Base-by-base conservation (phyloP, 2,329 filamentous ascomycete species). In the Geoglossum cookeanum region DNA sequence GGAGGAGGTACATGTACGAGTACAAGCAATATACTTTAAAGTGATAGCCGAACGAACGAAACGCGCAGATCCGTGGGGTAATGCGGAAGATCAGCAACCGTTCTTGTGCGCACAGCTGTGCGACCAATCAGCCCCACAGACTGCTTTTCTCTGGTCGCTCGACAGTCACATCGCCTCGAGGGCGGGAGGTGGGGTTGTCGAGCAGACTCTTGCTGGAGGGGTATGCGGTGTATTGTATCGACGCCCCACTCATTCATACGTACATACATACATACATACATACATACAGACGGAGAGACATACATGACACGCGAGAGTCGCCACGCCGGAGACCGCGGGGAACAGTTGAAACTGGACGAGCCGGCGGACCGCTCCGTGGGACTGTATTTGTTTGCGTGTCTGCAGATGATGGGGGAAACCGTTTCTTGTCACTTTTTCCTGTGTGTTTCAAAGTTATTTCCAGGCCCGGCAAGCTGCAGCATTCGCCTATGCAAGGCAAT, bases 381-480 rank as follows among this genome's bases (percentile, higher is more conserved):
- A 22, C 13, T 17, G 15, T 45, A 4, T 45, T 22, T 45, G 42
- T 45, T 45, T 45, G 42, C 42, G 42, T 45, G 4, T 45, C 22
- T 22, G 22, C 22, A 22, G 22, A 15, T 8, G 22, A 15, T 8
- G 39, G 42, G 4, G 42, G 22, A 17, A 22, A 35, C 49, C 49
- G 49, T 53, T 53, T 53, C 30, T 53, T 37, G 49, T 53, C 49
- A 37, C 49, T 9, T 37, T 45, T 45, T 17, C n/a, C 49, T 17
- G 49, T 17, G 29, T 53, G 49, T 53, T 53, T 53, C 49, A 53
- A 35, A 53, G 32, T 53, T 37, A 53, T 53, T 53, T 53, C 49
- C 30, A 27, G 49, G 49, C 30, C 30, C n/a, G 49, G 30, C 33
- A 13, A 22, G 49, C 29, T 35, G 48, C 48, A 52, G 27, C 6